Percentiles rank a stretch among this genome's conserved stretches.
phyloP scores from a whole-genome alignment of 2,329 filamentous ascomycete genomes.

The Penicillium decumbens region DNA sequence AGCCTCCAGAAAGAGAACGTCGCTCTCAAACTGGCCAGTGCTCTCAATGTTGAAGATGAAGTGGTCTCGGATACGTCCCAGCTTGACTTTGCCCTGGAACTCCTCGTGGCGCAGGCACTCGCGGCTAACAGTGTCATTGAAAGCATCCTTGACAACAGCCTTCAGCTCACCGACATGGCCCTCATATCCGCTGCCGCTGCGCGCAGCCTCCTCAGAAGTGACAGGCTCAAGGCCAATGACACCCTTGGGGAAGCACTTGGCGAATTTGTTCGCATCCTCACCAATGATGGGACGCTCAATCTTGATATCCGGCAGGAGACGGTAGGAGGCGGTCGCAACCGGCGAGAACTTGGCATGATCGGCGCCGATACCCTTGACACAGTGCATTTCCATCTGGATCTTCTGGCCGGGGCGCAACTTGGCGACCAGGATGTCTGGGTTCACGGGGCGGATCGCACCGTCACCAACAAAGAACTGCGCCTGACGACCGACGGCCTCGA shows the following conservation, averaged over 20 bases:
- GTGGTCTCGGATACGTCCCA: slow-evolving; percentile 85
- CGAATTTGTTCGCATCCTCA: slow-evolving; percentile 81
- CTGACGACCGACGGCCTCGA: slow-evolving; percentile 71
- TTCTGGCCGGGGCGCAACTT: slow-evolving; percentile 89
- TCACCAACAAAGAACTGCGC: slow-evolving; percentile 61
- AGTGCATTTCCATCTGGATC: slow-evolving; percentile 83
- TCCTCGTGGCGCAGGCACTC: slow-evolving; percentile 88
- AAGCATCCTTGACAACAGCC: slow-evolving; percentile 80
- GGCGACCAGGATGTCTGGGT: slow-evolving; percentile 89
- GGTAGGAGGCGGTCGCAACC: slow-evolving; percentile 89
- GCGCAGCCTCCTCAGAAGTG: slow-evolving; percentile 60
- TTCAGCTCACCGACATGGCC: slow-evolving; percentile 74
- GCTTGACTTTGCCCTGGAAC: slow-evolving; percentile 91
- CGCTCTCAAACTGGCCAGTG: slow-evolving; percentile 89
- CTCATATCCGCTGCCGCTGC: slow-evolving; percentile 61
- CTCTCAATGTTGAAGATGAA: slow-evolving; percentile 97
- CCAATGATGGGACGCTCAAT: slow-evolving; percentile 82
- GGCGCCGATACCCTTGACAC: slow-evolving; percentile 86
- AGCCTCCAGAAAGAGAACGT: slow-evolving; percentile 86
- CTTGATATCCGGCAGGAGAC: slow-evolving; percentile 79
- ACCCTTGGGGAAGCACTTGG: slow-evolving; percentile 79
- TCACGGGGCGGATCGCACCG: slow-evolving; percentile 66
- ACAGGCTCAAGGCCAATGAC: slow-evolving; percentile 78
- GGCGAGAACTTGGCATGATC: slow-evolving; percentile 98
- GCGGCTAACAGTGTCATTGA: slow-evolving; percentile 91